Evolutionary conservation across 208 protist genomes (phyloP).

Genomic region (Trypanosoma theileri): DNA sequence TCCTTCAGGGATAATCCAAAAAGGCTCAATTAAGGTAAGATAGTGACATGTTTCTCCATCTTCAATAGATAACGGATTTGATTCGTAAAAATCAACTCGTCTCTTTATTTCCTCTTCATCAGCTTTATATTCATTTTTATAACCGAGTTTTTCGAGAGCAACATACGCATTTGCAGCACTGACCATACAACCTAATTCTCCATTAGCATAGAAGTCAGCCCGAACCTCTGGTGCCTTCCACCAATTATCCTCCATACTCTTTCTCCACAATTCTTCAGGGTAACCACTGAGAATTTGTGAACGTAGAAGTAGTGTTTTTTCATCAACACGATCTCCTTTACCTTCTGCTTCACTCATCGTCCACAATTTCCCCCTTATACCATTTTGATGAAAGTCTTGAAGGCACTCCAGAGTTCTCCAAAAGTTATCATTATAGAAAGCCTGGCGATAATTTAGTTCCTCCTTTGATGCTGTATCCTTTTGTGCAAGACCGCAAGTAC

Average conservation of each 20-base stretch:
- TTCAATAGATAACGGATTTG: slow-evolving; percentile 8
- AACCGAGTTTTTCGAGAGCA: slow-evolving; percentile 28
- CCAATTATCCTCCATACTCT: slow-evolving; percentile 35
- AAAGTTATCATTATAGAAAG: slow-evolving; percentile 22
- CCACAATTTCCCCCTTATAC: slow-evolving; percentile 30
- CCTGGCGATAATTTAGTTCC: slow-evolving; percentile 19
- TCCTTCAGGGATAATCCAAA: slow-evolving; percentile 32
- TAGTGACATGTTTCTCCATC: slow-evolving; percentile 25
- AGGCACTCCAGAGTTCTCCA: slow-evolving; percentile 19
- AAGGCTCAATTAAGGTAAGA: slow-evolving; percentile 29
- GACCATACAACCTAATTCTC: slow-evolving; percentile 25
- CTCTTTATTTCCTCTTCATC: slow-evolving; percentile 22
- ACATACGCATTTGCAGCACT: slow-evolving; percentile 22
- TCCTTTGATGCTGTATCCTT: slow-evolving; percentile 5
- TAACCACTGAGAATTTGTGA: slow-evolving; percentile 26
- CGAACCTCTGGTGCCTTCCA: slow-evolving; percentile 35
- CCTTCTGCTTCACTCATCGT: slow-evolving; percentile 9
- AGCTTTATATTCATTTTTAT: slow-evolving; percentile 25
- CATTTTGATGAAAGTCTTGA: slow-evolving; percentile 25
- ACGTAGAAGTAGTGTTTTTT: slow-evolving; percentile 22
- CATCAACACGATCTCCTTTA: slow-evolving; percentile 23
- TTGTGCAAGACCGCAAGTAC: slow-evolving; percentile 6
- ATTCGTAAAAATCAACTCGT: slow-evolving; percentile 25
- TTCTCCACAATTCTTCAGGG: slow-evolving; percentile 12
- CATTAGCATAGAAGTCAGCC: slow-evolving; percentile 32